Base-by-base conservation (phyloP, 192 early-diverging fungal species). In the Backusella tuberculispora region DNA sequence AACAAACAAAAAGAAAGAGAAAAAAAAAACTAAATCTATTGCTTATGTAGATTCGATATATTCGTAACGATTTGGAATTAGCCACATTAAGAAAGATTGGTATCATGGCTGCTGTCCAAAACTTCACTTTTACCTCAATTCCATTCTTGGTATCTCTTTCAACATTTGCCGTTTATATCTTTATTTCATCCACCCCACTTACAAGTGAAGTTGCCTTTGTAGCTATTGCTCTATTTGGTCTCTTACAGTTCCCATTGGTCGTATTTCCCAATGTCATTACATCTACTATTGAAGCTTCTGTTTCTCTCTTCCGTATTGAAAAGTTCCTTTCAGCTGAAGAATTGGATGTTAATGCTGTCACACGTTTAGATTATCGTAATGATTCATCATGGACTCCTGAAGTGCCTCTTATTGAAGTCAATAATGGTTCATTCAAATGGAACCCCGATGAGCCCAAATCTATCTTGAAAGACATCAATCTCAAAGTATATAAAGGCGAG, bases 121-220 rank as follows among this genome's bases (percentile, higher is more conserved):
- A 83, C 60, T 92, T 97, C 73, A 92, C 89, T 12, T 93, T 92
- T 90, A 84, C 91, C 29, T 90, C 89, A 44, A 95, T 93, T 12
- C 96, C 97, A 0, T 95, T 98, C 83, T 77, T 97, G 73, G 95
- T 99, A 1, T 92, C 94, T 10, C 89, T 98, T 40, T 76, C 87
- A 6, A 94, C 93, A 0, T 99, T 97, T 82, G 82, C 89, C 2
- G 79, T 95, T 15, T 99, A 94, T 68, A 85, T 89, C 8, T 48
- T 88, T 15, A 82, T 93, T n/a, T 67, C 76, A 34, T 24, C 60
- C 65, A 34, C 83, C 8, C 83, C 85, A 14, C 82, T 97, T 43
- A 92, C 90, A 0, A 80, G 90, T 29, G 83, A 85, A 65, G 74
- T 93, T 53, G 92, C 94, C 0, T 98, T 98, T 82, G 95, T 95